Base-by-base conservation (phyloP, 2,329 filamentous ascomycete genomes). In the Daldinia sp. region DNA sequence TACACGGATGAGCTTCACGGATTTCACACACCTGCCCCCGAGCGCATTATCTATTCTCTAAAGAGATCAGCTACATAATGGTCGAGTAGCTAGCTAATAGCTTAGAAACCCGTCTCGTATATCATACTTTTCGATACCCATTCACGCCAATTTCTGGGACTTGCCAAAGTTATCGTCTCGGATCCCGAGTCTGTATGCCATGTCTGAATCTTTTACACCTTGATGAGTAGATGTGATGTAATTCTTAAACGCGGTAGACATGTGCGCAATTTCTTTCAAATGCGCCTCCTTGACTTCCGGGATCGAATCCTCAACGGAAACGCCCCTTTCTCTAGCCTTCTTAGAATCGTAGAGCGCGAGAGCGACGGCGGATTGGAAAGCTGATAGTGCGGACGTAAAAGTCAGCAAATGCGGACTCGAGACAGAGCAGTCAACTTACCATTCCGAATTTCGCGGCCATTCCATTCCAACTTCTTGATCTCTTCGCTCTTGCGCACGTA, bases 371-470 rank as follows among this genome's bases (percentile, higher is more conserved):
- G 63, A 58, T 61, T 66, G 63, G 19, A 68, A 64, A 27, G 60
- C 66, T 63, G 15, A n/a, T 41, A 25, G 10, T 37, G 4, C 34
- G 15, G 19, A 4, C 7, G 10, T 25, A 23, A 4, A 15, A 25
- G 4, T 45, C 27, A 45, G 39, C 39, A 34, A 21, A 19, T 11
- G 15, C 2, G 21, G 15, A 50, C 47, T n/a, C 45, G 30, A 47
- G 9, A 8, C 27, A 13, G 7, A 3, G 10, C n/a, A 19, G 4
- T 11, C 7, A 19, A 27, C 53, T n/a, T 65, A 68, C 68, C 64
- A 11, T 68, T 70, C 4, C 67, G 43, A 19, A 70, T 72, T 17
- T 71, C 70, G 27, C 70, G 56, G 4, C 70, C 70, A 25, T 71
- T 71, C 70, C 63, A 71, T 47, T 66, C 53, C 1, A 71, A 48